Percentiles rank a stretch among this genome's conserved stretches.
These are phyloP conservation scores for Linnemannia exigua DNA, from an alignment of 192 early-diverging fungal species.

Conservation along the genomic window DNA sequence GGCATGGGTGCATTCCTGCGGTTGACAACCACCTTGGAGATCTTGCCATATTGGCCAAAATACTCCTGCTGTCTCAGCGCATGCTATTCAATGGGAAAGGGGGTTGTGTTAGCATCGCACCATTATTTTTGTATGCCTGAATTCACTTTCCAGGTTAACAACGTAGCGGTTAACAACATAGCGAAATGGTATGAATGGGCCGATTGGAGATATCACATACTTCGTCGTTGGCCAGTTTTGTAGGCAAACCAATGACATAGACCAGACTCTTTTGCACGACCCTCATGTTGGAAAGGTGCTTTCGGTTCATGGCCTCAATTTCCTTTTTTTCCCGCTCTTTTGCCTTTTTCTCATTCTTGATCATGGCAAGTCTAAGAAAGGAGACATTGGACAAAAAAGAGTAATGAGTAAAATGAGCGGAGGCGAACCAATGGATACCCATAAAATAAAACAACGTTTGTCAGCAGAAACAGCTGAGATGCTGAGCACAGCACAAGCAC, in stretches of 20 bases:
- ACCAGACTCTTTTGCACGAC: constrained; percentile 99
- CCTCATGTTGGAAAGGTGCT: constrained; percentile 89
- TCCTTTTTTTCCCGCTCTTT: constrained; percentile 95
- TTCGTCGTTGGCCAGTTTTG: constrained; percentile 92
- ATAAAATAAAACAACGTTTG: neutral
- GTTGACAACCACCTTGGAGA: constrained; percentile 93
- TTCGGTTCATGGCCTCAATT: constrained; percentile 82
- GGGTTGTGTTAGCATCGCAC: neutral
- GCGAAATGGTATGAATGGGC: neutral
- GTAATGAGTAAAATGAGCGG: constrained; percentile 1
- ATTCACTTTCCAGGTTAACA: no score
- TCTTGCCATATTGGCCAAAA: constrained; percentile 99
- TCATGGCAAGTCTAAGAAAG: constrained; percentile 57
- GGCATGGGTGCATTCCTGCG: constrained; percentile 72
- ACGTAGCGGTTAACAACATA: no score
- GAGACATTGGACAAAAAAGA: neutral
- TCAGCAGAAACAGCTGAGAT: constrained; percentile 1
- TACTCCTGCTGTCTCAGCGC: constrained; percentile 88
- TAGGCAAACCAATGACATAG: constrained; percentile 94
- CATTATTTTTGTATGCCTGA: neutral
- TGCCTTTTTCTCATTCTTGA: constrained; percentile 73
- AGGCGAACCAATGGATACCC: neutral
- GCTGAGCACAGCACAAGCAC: neutral
- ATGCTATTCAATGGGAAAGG: constrained; percentile 52
- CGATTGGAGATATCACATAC: constrained; percentile 52